A percentile compares a stretch with the other conserved stretches of the same genome.
Conservation (phyloP, 2,329 filamentous ascomycete species). For the Ophiostoma ulmi region DNA sequence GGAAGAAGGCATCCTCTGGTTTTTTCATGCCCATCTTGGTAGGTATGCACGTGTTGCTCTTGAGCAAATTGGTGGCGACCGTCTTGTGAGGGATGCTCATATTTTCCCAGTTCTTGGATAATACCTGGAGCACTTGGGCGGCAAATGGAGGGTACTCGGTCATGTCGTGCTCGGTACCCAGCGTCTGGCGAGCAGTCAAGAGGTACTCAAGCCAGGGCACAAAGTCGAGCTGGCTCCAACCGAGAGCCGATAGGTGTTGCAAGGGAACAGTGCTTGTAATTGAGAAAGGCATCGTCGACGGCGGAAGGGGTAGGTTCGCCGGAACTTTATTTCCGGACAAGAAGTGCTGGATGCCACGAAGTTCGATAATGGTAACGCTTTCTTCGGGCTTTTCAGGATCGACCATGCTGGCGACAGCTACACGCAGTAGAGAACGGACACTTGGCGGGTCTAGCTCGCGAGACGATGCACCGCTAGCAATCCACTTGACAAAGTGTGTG, state of each 20-base stretch:
- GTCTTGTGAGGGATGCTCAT: slow-evolving; percentile 61
- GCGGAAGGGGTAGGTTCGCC: slow-evolving; percentile 72
- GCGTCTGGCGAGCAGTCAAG: slow-evolving; percentile 59
- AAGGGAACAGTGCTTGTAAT: slow-evolving; percentile 67
- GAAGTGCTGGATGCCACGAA: slow-evolving; percentile 70
- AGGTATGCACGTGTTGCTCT: slow-evolving; percentile 70
- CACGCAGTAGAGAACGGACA: slow-evolving; percentile 67
- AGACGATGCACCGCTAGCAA: slow-evolving; percentile 63
- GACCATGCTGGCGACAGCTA: slow-evolving; percentile 67
- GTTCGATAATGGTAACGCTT: slow-evolving; percentile 60
- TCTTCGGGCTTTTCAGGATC: slow-evolving; percentile 32
- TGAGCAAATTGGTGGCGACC: slow-evolving; percentile 59
- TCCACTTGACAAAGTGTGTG: slow-evolving; percentile 78
- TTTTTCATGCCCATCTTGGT: slow-evolving; percentile 86
- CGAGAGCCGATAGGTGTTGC: slow-evolving; percentile 69
- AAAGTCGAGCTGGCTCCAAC: slow-evolving; percentile 80
- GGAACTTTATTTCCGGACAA: slow-evolving; percentile 74
- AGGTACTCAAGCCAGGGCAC: slow-evolving; percentile 81
- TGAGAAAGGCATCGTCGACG: slow-evolving; percentile 76
- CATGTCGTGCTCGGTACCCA: slow-evolving; percentile 61
- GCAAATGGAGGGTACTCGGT: slow-evolving; percentile 69
- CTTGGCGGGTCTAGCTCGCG: slow-evolving; percentile 66
- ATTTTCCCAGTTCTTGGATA: slow-evolving; percentile 90
- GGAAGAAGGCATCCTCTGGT: slow-evolving; percentile 83
- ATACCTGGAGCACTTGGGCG: slow-evolving; percentile 65